Percentiles rank a stretch among this genome's conserved stretches.
Conservation (phyloP, 805 yeast genomes). For the Grigorovia jiainica region DNA sequence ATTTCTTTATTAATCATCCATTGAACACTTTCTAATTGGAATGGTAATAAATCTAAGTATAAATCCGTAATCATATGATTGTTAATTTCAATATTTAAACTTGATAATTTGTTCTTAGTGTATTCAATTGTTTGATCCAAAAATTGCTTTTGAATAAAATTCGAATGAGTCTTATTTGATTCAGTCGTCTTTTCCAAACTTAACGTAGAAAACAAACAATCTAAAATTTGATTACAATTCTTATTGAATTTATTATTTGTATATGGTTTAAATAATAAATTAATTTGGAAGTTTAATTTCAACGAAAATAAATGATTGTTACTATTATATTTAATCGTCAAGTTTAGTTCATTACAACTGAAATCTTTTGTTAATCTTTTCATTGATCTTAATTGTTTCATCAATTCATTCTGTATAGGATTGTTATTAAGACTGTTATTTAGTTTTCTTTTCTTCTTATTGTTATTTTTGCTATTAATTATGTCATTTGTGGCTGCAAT, state of each 20-base stretch:
- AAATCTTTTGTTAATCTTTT: slow-evolving; percentile 5
- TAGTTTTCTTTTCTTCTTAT: background rate
- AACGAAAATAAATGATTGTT: background rate
- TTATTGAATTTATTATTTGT: slow-evolving; percentile 18
- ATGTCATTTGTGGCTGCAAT: background rate
- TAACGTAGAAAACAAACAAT: slow-evolving; percentile 12
- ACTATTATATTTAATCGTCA: background rate
- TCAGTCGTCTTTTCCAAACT: background rate
- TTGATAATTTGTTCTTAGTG: slow-evolving; percentile 11
- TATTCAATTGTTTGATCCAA: slow-evolving; percentile 16
- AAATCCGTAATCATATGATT: slow-evolving; percentile 6
- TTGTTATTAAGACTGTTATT: no score
- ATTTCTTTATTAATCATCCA: slow-evolving; percentile 27
- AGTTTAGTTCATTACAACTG: background rate
- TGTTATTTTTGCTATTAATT: background rate
- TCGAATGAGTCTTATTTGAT: slow-evolving; percentile 1
- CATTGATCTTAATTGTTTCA: background rate
- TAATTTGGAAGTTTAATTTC: slow-evolving; percentile 3
- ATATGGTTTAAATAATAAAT: slow-evolving; percentile 5
- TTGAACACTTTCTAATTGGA: slow-evolving; percentile 24
- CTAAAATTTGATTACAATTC: slow-evolving; percentile 18
- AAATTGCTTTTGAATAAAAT: slow-evolving; percentile 21
- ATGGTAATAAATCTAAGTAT: slow-evolving; percentile 21
- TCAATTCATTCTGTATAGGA: background rate
- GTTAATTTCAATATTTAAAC: slow-evolving; percentile 3